These are phyloP conservation scores for Phaseolus lunatus DNA, from an alignment of 306 rosid genomes.

Conservation along the genomic window DNA sequence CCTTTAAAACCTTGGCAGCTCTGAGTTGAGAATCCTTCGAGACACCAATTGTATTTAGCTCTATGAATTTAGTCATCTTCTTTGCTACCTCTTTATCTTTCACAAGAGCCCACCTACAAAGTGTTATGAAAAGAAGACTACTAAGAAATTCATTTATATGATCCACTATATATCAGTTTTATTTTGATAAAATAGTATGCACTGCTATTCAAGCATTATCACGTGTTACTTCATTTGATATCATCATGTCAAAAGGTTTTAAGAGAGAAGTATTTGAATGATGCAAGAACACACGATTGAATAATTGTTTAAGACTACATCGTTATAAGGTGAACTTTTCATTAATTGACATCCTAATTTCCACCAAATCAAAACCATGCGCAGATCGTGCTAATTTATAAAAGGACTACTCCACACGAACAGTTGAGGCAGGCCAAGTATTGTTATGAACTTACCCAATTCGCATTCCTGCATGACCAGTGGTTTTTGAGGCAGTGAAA, in stretches of 20 bases:
- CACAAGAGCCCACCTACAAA: slow-evolving; percentile 87
- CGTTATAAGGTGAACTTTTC: background rate
- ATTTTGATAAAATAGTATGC: background rate
- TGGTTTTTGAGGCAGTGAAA: slow-evolving; percentile 85
- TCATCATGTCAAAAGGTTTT: background rate
- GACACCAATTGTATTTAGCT: slow-evolving; percentile 84
- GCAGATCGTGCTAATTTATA: background rate
- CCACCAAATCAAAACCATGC: background rate
- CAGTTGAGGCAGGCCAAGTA: slow-evolving; percentile 7
- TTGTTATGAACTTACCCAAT: slow-evolving; percentile 65
- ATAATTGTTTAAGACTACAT: background rate
- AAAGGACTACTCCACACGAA: slow-evolving; percentile 3
- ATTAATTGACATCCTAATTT: background rate
- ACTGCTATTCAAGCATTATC: background rate
- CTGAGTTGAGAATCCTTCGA: slow-evolving; percentile 92
- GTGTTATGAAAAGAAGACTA: background rate
- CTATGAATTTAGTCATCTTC: slow-evolving; percentile 78
- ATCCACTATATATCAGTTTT: background rate
- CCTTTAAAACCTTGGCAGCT: slow-evolving; percentile 75
- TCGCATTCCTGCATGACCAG: slow-evolving; percentile 93
- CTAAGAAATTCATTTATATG: background rate
- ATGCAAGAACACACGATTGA: background rate
- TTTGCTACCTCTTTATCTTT: slow-evolving; percentile 71
- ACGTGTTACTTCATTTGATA: background rate
- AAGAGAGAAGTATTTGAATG: background rate